Base-by-base conservation (phyloP, 352 stramenopile species). In the Phytophthora lateralis region DNA sequence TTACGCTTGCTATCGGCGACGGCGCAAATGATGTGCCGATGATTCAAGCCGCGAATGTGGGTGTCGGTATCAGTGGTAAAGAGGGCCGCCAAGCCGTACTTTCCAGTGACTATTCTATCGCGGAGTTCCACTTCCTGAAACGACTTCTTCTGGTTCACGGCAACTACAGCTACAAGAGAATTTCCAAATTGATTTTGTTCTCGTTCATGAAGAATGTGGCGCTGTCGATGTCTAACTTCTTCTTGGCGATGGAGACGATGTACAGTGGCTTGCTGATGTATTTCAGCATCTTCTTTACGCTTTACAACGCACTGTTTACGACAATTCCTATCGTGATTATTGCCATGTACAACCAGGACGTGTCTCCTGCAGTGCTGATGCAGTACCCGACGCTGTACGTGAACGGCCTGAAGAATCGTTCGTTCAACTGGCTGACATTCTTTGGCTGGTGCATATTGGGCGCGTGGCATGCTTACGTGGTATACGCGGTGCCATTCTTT, bases 111-210 rank as follows among this genome's bases (percentile, higher is more conserved):
- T 96, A 90, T 56, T 82, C 87, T 2, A 85, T 96, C 47, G 83
- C 85, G 0, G 85, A 96, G 58, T 96, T 96, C 55, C 79, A 82
- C 18, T 94, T 85, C 48, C 45, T 96, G 26, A 94, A 95, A 49
- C 82, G 87, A 3, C 61, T 96, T 24, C 55, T 96, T 2, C 60
- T 96, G 24, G 87, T 96, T 20, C 87, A 96, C 57, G 87, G 87
- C 29, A 96, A 95, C 68, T 96, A 95, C 81, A 94, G 86, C 67
- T 96, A 96, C 86, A 94, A 95, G 74, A 71, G 88, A 18, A 95
- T 96, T 44, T 93, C 88, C 17, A 96, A 95, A 70, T 75, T 95
- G 9, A 92, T 95, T 30, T 55, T 95, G 42, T 95, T 95, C 55
- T 95, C 87, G 15, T 94, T 95, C 47, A 94, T 95, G 85, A 95